Conservation (phyloP, 169 alveolate genomes). For the Perkinsus marinus region DNA sequence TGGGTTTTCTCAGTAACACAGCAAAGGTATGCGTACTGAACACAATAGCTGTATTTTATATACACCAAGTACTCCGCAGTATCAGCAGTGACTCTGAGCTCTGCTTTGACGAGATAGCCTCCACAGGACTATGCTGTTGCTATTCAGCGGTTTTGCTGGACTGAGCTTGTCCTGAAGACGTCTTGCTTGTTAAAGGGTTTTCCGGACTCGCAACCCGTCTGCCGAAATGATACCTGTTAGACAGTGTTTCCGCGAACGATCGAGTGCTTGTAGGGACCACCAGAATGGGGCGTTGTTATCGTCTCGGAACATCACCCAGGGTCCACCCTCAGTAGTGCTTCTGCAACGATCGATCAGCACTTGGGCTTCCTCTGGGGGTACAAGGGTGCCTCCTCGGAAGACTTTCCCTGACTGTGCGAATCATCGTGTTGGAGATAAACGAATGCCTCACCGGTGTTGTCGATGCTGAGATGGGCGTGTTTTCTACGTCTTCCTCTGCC, state of each 20-base stretch:
- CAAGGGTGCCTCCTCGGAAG: conserved; percentile 27
- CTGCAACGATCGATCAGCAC: conserved; percentile 1
- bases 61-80: too few species aligned
- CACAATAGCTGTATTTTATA: too few species aligned
- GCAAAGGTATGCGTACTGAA: too few species aligned
- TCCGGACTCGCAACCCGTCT: not conserved
- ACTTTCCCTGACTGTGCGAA: conserved; percentile 1
- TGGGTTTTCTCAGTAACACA: too few species aligned
- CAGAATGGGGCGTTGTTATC: not conserved
- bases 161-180: not conserved
- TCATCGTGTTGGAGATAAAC: not conserved
- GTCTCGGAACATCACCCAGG: not conserved
- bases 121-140: not conserved
- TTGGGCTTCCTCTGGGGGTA: conserved; percentile 26
- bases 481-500: conserved; percentile 13
- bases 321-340: not conserved
- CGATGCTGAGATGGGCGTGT: not conserved
- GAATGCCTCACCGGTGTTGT: conserved; percentile 5
- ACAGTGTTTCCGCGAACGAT: not conserved
- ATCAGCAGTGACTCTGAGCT: too few species aligned
- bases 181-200: not conserved
- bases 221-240: not conserved
- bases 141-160: not conserved
- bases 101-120: not conserved
- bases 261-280: not conserved